Percentiles rank a stretch among this genome's conserved stretches.
Evolutionary conservation across 140 eudicot genomes (phyloP).

Genomic region (Flaveria floridana): DNA sequence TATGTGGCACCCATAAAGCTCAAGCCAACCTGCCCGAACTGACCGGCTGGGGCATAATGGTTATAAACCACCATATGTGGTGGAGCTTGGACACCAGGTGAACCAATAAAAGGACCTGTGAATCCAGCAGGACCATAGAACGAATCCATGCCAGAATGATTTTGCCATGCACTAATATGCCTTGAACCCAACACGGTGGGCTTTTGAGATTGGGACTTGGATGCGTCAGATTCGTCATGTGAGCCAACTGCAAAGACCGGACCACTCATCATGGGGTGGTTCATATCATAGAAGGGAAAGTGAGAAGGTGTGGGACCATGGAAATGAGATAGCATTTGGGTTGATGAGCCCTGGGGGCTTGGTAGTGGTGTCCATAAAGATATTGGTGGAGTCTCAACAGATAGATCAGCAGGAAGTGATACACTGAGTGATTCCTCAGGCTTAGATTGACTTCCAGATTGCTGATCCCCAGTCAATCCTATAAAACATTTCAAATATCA

Average conservation of each 20-base stretch:
- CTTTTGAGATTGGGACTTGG: constrained; percentile 70
- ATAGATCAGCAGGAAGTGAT: constrained; percentile 95
- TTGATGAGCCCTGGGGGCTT: constrained; percentile 77
- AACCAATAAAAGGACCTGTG: constrained; percentile 74
- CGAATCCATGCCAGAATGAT: constrained; percentile 73
- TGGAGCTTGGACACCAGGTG: constrained; percentile 84
- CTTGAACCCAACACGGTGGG: constrained; percentile 46
- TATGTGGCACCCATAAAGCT: constrained; percentile 96
- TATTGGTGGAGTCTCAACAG: constrained; percentile 87
- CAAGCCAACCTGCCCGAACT: constrained; percentile 95
- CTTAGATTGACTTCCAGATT: constrained; percentile 57
- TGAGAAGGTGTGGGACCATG: constrained; percentile 77
- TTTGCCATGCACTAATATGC: constrained; percentile 81
- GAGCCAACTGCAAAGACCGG: constrained; percentile 77
- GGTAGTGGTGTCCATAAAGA: constrained; percentile 87
- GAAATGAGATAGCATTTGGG: constrained; percentile 76
- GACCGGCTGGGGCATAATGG: constrained; percentile 97
- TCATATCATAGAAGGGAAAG: constrained; percentile 92
- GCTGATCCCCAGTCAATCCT: constrained; percentile 62
- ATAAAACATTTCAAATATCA: constrained; percentile 21
- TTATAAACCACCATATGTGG: constrained; percentile 96
- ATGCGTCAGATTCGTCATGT: constrained; percentile 67
- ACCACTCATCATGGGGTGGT: constrained; percentile 79
- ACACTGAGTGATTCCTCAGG: constrained; percentile 76
- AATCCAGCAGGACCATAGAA: constrained; percentile 87